Evolutionary conservation across 768 basidiomycete species (phyloP).

Genomic region (Phylloporus sp.): DNA sequence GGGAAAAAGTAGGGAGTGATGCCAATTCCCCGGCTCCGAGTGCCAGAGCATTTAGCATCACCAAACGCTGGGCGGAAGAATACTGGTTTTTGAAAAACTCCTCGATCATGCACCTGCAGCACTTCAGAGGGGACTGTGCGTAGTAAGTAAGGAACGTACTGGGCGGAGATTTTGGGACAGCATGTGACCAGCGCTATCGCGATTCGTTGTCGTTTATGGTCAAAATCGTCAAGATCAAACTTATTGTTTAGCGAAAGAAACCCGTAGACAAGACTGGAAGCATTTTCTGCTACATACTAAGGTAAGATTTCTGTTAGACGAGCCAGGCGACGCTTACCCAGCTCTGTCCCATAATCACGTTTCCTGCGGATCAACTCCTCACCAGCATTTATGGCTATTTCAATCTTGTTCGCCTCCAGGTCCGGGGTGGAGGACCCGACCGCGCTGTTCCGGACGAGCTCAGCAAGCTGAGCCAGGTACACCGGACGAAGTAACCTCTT

Average conservation of each 20-base stretch:
- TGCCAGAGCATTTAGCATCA: slow-evolving; percentile 82
- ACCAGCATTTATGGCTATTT: slow-evolving; percentile 74
- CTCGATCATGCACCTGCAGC: slow-evolving; percentile 69
- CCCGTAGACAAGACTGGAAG: slow-evolving; percentile 71
- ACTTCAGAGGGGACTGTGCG: neutral
- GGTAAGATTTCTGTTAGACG: slow-evolving; percentile 1
- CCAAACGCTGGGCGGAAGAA: slow-evolving; percentile 78
- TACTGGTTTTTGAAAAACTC: slow-evolving; percentile 95
- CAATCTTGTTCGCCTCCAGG: slow-evolving; percentile 68
- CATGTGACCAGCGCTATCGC: slow-evolving; percentile 78
- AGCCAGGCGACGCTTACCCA: slow-evolving; percentile 45
- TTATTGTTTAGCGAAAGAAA: slow-evolving; percentile 76
- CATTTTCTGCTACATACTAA: slow-evolving; percentile 73
- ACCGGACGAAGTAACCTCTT: slow-evolving; percentile 79
- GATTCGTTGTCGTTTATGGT: slow-evolving; percentile 67
- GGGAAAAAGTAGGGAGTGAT: slow-evolving; percentile 34
- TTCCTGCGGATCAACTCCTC: slow-evolving; percentile 85
- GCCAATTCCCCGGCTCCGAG: slow-evolving; percentile 83
- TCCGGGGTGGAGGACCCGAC: slow-evolving; percentile 49
- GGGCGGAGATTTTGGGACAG: slow-evolving; percentile 70
- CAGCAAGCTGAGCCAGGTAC: slow-evolving; percentile 81
- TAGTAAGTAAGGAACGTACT: slow-evolving; percentile 46
- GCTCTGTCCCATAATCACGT: slow-evolving; percentile 77
- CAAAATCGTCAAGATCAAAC: slow-evolving; percentile 78
- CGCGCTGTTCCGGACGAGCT: slow-evolving; percentile 62